Conservation (phyloP, 805 yeast species). For the Nematodospora valgi region DNA sequence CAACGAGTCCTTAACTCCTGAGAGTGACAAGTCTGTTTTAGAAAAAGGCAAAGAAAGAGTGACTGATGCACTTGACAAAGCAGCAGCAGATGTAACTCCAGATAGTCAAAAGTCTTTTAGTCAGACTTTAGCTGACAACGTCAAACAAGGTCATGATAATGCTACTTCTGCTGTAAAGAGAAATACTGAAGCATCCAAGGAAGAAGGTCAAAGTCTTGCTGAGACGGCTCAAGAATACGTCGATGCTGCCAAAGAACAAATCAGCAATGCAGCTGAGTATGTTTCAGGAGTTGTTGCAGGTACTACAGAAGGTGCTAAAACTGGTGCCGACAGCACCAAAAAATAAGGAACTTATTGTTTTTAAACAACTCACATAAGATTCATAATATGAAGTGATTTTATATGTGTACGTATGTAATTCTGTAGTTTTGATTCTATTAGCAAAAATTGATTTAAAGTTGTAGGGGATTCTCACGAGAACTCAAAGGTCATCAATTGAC, state of each 20-base stretch:
- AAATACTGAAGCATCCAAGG: slow-evolving; percentile 10
- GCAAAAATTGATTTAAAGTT: too few relatives aligned
- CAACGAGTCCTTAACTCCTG: slow-evolving; percentile 66
- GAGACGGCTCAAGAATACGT: slow-evolving; percentile 47
- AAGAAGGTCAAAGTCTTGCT: slow-evolving; percentile 21
- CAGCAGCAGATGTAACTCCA: slow-evolving; percentile 59
- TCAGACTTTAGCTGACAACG: slow-evolving; percentile 67
- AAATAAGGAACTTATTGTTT: slow-evolving; percentile 1
- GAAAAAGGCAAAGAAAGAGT: slow-evolving; percentile 70
- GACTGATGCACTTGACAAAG: slow-evolving; percentile 64
- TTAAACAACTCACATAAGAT: too few relatives aligned
- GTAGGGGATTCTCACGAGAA: too few relatives aligned
- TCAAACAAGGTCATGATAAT: slow-evolving; percentile 53
- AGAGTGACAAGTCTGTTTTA: slow-evolving; percentile 58
- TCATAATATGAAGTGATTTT: too few relatives aligned
- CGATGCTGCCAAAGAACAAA: slow-evolving; percentile 54
- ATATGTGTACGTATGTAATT: too few relatives aligned
- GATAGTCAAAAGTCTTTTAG: slow-evolving; percentile 63
- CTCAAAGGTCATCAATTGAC: too few relatives aligned
- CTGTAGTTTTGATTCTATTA: too few relatives aligned
- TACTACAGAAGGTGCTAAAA: slow-evolving; percentile 52
- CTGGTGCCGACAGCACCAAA: slow-evolving; percentile 19
- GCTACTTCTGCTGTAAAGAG: slow-evolving; percentile 32
- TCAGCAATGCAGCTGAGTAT: slow-evolving; percentile 54
- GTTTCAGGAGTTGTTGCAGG: slow-evolving; percentile 53